Conservation (phyloP, 805 yeast genomes). For the Suhomyces sp. region DNA sequence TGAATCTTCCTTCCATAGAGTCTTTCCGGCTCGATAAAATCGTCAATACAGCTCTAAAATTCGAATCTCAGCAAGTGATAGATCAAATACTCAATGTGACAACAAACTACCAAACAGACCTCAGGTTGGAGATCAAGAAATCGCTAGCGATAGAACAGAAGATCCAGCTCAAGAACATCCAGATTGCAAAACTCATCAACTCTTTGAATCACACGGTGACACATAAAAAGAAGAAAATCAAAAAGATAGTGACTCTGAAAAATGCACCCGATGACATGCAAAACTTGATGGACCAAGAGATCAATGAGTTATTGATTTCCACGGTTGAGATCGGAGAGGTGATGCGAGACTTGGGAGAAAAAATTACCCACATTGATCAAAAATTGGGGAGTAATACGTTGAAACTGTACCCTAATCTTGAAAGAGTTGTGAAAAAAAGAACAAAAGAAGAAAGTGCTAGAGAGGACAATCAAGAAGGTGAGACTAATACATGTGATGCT, state of each 20-base stretch:
- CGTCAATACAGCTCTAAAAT: conserved; percentile 20
- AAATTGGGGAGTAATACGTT: not conserved
- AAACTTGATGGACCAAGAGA: conserved; percentile 8
- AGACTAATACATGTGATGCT: no score
- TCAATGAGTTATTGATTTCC: conserved; percentile 6
- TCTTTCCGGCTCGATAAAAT: conserved; percentile 33
- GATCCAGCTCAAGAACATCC: conserved; percentile 40
- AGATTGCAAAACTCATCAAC: conserved; percentile 30
- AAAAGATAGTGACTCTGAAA: conserved; percentile 2
- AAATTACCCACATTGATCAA: not conserved
- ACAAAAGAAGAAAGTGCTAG: not conserved
- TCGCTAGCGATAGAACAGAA: conserved; percentile 39
- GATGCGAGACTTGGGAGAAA: conserved; percentile 6
- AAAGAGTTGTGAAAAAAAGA: no score
- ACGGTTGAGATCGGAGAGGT: conserved; percentile 13
- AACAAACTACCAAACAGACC: conserved; percentile 35
- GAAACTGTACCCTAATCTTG: no score
- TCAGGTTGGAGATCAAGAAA: conserved; percentile 32
- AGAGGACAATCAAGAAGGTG: no score
- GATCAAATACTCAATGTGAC: conserved; percentile 27
- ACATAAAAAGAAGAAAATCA: conserved; percentile 9
- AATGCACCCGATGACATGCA: conserved; percentile 3
- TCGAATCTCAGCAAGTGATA: conserved; percentile 32
- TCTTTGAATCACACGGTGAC: conserved; percentile 17
- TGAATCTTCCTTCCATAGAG: conserved; percentile 26